Conservation (phyloP, 352 stramenopile genomes). For the Pythium periplocum region DNA sequence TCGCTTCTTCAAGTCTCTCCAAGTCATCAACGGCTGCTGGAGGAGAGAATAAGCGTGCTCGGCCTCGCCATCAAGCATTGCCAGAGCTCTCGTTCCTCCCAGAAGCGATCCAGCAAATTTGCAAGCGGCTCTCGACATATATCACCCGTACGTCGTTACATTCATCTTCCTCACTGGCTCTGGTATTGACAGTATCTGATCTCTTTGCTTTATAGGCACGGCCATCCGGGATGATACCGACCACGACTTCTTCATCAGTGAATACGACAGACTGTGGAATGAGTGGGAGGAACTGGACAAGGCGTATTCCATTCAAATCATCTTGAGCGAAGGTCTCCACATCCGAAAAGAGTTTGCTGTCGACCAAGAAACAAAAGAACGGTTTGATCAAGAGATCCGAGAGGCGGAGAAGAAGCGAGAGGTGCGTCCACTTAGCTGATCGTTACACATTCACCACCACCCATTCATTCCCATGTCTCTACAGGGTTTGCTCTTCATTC, state of each 20-base stretch:
- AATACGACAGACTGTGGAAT: conserved; percentile 35
- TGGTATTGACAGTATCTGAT: not conserved
- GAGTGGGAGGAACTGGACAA: conserved; percentile 74
- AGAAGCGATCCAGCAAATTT: conserved; percentile 38
- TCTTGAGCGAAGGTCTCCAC: conserved; percentile 14
- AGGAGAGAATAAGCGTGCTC: conserved; percentile 35
- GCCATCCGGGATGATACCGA: conserved; percentile 60
- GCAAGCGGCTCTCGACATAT: conserved; percentile 40
- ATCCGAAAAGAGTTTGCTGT: conserved; percentile 13
- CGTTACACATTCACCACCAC: not conserved
- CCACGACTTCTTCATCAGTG: conserved; percentile 45
- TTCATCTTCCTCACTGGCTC: not conserved
- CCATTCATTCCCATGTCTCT: not conserved
- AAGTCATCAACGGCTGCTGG: conserved; percentile 4
- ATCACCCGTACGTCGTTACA: conserved; percentile 23
- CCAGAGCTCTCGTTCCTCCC: conserved; percentile 55
- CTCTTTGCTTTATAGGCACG: conserved; percentile 16
- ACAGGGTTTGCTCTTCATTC: conserved; percentile 15
- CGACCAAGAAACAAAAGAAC: conserved; percentile 7
- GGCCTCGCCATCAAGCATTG: conserved; percentile 33
- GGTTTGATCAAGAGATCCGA: not conserved
- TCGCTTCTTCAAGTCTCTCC: conserved; percentile 1
- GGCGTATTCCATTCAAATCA: conserved; percentile 21
- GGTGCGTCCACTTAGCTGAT: conserved; percentile 3
- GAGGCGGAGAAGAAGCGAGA: conserved; percentile 12